Evolutionary conservation across 306 rosid genomes (phyloP), one percentile per base, ranked within the genome.

Genomic region (Lablab purpureus): DNA sequence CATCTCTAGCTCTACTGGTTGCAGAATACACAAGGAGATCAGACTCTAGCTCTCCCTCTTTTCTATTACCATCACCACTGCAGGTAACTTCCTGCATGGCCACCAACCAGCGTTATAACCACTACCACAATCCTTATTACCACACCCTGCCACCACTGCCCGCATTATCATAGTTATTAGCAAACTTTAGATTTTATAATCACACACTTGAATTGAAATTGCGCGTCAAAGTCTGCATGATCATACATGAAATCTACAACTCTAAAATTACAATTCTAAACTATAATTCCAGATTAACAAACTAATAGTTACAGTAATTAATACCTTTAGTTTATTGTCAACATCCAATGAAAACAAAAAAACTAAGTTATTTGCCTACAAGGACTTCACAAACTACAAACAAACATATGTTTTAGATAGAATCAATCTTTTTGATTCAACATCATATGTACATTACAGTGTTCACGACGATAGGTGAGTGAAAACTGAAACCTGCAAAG

Each of bases 1-100:
- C 88, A 63, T 71, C 87, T 52, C 85, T 83, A 54, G 82, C 83
- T 49, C 85, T 62, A 47, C 82, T 85, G 71, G 88, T 86, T 55
- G 80, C 84, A 9, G 86, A 86, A 75, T 82, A 86, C 80, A 79
- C 89, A 67, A 71, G 65, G 25, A 70, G 82, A 45, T 83, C 85
- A 41, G 56, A 73, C 63, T 51, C 75, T 18, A n/a, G 40, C 2
- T 34, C 40, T 34, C 40, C 40, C 40, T 6, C 10, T 34, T 34
- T 25, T 34, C 40, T 6, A 34, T 34, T 34, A 9, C 40, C 40
- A 34, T 9, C 40, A 34, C 9, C 37, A 34, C 40, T 34, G 40
- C 40, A 34, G 40, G 40, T 34, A 34, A 8, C 40, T 34, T 34
- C 40, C 40, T 34, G 6, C 40, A 7, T 34, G 2, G 40, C 40